Conservation (phyloP, 129 eudicot genomes). For the Pseudognaphalium luteoalbum region DNA sequence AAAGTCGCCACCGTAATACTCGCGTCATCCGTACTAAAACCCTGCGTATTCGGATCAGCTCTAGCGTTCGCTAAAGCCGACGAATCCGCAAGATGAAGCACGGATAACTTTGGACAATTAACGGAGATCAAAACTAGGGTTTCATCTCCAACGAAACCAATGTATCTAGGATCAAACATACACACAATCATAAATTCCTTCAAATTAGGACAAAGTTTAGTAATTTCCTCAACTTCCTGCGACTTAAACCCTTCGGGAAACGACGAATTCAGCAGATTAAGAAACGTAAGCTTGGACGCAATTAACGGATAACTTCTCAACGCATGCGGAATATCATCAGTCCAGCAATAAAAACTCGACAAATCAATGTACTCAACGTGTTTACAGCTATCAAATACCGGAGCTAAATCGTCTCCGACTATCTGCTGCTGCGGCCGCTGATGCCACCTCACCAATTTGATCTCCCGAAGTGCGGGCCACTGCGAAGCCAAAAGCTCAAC, state of each 20-base stretch:
- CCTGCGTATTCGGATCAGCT: constrained; percentile 42
- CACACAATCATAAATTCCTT: constrained; percentile 52
- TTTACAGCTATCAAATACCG: constrained; percentile 35
- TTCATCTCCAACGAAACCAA: constrained; percentile 70
- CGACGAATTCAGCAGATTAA: constrained; percentile 65
- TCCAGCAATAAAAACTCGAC: constrained; percentile 77
- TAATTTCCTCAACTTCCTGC: constrained; percentile 54
- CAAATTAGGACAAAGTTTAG: constrained; percentile 62
- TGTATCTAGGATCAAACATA: constrained; percentile 78
- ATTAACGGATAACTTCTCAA: constrained; percentile 34
- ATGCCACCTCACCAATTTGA: constrained; percentile 93
- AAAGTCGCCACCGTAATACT: constrained; percentile 40
- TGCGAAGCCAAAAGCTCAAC: constrained; percentile 46
- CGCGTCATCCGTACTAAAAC: constrained; percentile 52
- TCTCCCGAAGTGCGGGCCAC: constrained; percentile 38
- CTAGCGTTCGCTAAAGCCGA: constrained; percentile 42
- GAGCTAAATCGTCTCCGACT: constrained; percentile 52
- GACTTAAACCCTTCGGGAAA: constrained; percentile 80
- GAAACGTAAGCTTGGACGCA: constrained; percentile 34
- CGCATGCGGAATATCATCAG: constrained; percentile 70
- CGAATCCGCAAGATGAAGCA: constrained; percentile 70
- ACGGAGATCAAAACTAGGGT: constrained; percentile 39
- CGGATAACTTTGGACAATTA: constrained; percentile 56
- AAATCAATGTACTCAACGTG: constrained; percentile 39
- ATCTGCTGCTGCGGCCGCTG: constrained; percentile 57